Conservation (phyloP, 192 early-diverging fungal species). For the Linnemannia hyalina region DNA sequence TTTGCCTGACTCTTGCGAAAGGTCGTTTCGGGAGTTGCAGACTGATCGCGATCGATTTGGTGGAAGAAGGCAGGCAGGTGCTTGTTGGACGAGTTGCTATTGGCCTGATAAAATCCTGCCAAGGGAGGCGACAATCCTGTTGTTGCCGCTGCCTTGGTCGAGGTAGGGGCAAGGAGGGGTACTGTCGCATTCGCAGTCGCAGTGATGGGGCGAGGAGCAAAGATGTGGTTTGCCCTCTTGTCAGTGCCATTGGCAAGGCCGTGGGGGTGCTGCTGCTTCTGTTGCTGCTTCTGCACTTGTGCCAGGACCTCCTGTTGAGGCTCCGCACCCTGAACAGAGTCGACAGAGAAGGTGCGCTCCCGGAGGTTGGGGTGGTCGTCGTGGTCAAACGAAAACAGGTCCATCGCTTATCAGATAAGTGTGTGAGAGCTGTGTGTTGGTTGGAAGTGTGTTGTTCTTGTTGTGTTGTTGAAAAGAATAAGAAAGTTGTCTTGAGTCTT, state of each 20-base stretch:
- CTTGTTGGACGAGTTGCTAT: slow-evolving; percentile 42
- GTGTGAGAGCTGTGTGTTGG: not conserved
- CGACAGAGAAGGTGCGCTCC: slow-evolving; percentile 47
- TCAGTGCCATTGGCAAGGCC: slow-evolving; percentile 12
- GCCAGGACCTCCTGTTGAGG: slow-evolving; percentile 22
- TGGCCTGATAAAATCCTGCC: slow-evolving; percentile 24
- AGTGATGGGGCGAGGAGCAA: slow-evolving; percentile 39
- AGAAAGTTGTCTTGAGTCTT: slow-evolving; percentile 13
- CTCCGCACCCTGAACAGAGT: slow-evolving; percentile 32
- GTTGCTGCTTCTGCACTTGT: slow-evolving; percentile 18
- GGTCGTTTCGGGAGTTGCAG: slow-evolving; percentile 48
- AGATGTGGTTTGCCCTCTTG: slow-evolving; percentile 9
- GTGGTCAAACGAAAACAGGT: slow-evolving; percentile 66
- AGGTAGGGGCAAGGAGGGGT: not conserved
- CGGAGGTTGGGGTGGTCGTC: slow-evolving; percentile 59
- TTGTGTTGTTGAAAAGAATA: not conserved
- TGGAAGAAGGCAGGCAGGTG: slow-evolving; percentile 52
- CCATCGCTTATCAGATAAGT: slow-evolving; percentile 36
- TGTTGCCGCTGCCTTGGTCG: slow-evolving; percentile 5
- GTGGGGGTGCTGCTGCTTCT: slow-evolving; percentile 17
- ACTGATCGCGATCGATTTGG: slow-evolving; percentile 49
- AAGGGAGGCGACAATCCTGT: slow-evolving; percentile 8
- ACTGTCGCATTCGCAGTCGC: not conserved
- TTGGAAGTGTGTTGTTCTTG: not conserved
- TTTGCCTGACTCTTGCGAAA: slow-evolving; percentile 17